A percentile compares a stretch with the other conserved stretches of the same genome.
phyloP scores from a whole-genome alignment of 225 moss, liverwort and hornwort species.

The Rhytidiadelphus loreus region DNA sequence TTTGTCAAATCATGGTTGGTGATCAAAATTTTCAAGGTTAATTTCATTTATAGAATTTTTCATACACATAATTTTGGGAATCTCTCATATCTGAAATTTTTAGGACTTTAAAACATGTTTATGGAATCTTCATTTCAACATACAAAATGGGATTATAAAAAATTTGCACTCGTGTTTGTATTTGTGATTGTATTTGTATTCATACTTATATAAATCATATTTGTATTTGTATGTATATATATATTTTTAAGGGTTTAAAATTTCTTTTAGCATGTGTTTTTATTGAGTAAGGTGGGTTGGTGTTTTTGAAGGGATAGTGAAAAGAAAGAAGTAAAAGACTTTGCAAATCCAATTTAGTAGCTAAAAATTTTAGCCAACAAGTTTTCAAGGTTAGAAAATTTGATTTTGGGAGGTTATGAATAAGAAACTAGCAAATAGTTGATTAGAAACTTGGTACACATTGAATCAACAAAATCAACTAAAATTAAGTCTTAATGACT shows the following conservation, averaged over 20 bases:
- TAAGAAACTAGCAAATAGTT: rapidly evolving
- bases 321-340: not conserved
- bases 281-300: rapidly evolving
- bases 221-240: not conserved
- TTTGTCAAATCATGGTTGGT: not conserved
- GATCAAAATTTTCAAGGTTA: not conserved
- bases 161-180: not conserved
- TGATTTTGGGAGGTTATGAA: not conserved
- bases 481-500: not conserved
- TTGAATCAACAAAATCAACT: not conserved
- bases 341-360: not conserved
- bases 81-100: too few relatives aligned
- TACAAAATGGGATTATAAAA: not conserved
- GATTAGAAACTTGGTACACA: not conserved
- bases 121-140: not conserved
- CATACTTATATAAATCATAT: not conserved
- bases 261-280: not conserved
- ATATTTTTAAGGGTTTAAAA: not conserved
- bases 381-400: not conserved
- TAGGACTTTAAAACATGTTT: not conserved
- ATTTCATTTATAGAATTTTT: not conserved
- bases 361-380: not conserved
- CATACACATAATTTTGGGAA: not conserved
- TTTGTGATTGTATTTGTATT: not conserved
- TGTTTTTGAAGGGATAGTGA: not conserved